These are phyloP conservation scores for Aurinia saxatilis DNA, from an alignment of 345 rosid genomes.

Conservation along the genomic window DNA sequence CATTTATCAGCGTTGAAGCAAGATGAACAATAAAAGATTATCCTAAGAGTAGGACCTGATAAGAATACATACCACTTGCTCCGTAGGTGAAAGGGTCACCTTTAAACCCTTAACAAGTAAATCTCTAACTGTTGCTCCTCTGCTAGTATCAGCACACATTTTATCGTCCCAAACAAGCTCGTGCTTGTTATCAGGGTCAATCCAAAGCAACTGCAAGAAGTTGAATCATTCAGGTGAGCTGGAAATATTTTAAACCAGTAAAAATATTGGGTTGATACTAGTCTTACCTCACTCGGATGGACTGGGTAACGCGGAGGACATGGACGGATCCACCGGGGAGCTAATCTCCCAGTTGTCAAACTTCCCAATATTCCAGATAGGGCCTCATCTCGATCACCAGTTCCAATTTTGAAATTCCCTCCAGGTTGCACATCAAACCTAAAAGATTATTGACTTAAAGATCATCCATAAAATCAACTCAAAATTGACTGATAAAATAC, in stretches of 20 bases:
- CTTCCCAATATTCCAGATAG: slow-evolving; percentile 44
- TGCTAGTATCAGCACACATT: slow-evolving; percentile 99
- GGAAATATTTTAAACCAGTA: background rate
- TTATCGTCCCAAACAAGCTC: slow-evolving; percentile 97
- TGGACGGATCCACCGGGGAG: slow-evolving; percentile 81
- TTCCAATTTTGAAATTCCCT: slow-evolving; percentile 64
- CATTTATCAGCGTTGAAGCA: background rate
- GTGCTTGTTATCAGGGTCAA: slow-evolving; percentile 87
- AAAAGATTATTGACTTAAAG: slow-evolving; percentile 12
- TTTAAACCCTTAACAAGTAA: slow-evolving; percentile 76
- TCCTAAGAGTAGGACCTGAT: background rate
- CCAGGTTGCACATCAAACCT: slow-evolving; percentile 88
- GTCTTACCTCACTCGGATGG: slow-evolving; percentile 69
- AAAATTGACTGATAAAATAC: slow-evolving; percentile 1
- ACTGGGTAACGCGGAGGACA: slow-evolving; percentile 74
- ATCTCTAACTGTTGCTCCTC: slow-evolving; percentile 84
- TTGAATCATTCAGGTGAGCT: slow-evolving; percentile 6
- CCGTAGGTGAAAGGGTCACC: slow-evolving; percentile 72
- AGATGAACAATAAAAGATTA: background rate
- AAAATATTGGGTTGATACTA: background rate
- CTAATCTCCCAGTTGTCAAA: slow-evolving; percentile 47
- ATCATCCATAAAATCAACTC: slow-evolving; percentile 17
- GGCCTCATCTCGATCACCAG: slow-evolving; percentile 77
- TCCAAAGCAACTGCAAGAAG: slow-evolving; percentile 73
- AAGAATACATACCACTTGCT: slow-evolving; percentile 57